Conservation (phyloP, 2,329 filamentous ascomycete species). For the Aspergillus ochraceoroseus region DNA sequence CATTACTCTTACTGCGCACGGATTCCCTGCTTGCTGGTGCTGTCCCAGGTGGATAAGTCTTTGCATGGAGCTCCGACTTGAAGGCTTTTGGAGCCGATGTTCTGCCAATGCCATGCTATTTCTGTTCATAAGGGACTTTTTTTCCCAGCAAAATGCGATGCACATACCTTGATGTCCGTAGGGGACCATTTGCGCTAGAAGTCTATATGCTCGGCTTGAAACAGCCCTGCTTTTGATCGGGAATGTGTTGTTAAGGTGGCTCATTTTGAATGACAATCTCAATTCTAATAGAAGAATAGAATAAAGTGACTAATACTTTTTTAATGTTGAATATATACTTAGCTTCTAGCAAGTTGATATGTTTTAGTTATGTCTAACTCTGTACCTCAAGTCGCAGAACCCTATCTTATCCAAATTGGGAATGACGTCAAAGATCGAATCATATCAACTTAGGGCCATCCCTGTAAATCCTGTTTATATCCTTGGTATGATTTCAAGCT, state of each 20-base stretch:
- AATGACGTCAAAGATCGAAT: conserved; percentile 15
- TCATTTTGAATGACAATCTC: neutral
- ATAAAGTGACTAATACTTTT: too few species aligned
- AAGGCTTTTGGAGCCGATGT: conserved; percentile 53
- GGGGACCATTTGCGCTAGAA: conserved; percentile 1
- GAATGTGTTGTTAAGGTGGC: conserved; percentile 3
- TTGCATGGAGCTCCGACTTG: conserved; percentile 60
- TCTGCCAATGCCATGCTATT: conserved; percentile 60
- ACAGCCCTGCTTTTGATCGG: conserved; percentile 4
- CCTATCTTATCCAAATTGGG: neutral
- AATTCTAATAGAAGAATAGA: too few species aligned
- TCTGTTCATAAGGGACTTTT: conserved; percentile 13
- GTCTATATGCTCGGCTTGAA: conserved; percentile 7
- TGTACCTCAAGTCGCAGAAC: conserved; percentile 3
- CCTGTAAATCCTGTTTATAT: neutral
- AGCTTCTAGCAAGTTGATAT: too few species aligned
- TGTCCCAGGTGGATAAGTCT: conserved; percentile 58
- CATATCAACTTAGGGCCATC: conserved; percentile 3
- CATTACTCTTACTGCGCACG: neutral
- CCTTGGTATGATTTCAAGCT: conserved; percentile 2
- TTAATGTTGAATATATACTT: neutral
- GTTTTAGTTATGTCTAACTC: neutral
- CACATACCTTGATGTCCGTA: conserved; percentile 8
- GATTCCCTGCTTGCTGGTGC: conserved; percentile 53
- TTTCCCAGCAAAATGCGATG: neutral